These are phyloP conservation scores for Coix lacrymajobi DNA, from an alignment of 176 grass and related monocot species.

Conservation along the genomic window DNA sequence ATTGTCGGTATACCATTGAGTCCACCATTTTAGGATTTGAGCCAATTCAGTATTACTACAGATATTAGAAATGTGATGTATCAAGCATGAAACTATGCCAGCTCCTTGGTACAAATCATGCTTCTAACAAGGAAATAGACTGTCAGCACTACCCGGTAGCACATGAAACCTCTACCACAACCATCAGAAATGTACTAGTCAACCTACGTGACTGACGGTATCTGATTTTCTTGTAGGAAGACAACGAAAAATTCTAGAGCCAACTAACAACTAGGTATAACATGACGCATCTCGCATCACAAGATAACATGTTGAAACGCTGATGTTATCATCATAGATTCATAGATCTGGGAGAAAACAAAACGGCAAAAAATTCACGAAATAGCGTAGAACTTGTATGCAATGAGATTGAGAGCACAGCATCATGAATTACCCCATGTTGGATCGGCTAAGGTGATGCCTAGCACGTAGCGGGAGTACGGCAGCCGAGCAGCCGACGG, in stretches of 20 bases:
- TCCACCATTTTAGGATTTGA: not conserved
- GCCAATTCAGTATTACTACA: not conserved
- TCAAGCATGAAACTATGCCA: not conserved
- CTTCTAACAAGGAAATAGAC: not conserved
- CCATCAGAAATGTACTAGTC: not conserved
- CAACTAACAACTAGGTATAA: not conserved
- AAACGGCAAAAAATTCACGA: not conserved
- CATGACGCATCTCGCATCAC: not conserved
- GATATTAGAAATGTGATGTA: not conserved
- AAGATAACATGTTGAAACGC: not conserved
- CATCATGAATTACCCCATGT: conserved; percentile 25
- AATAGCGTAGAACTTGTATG: not conserved
- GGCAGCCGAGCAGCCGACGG: not conserved
- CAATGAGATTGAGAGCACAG: not conserved
- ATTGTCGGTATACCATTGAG: not conserved
- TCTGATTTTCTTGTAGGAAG: not conserved
- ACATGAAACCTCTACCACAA: not conserved
- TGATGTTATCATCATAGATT: not conserved
- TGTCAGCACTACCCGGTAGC: not conserved
- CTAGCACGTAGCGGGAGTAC: not conserved
- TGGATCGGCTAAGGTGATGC: not conserved
- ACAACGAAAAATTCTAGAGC: not conserved
- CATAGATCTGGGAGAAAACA: not conserved
- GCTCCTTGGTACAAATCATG: not conserved
- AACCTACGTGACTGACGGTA: not conserved